Conservation (phyloP, 2,329 filamentous ascomycete species). For the Zopfia rhizophila region DNA sequence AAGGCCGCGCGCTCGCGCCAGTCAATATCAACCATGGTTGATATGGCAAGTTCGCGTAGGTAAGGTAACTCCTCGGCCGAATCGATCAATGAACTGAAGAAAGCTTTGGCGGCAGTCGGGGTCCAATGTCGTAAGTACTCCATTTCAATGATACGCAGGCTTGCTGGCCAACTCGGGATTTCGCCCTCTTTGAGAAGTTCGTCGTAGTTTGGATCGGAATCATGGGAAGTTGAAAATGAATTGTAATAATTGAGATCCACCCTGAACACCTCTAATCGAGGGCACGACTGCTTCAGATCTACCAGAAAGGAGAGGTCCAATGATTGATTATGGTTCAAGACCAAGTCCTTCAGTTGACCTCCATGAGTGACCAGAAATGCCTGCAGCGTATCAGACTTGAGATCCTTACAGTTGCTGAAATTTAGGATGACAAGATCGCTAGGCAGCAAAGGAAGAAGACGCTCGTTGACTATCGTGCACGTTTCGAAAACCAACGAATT, state of each 20-base stretch:
- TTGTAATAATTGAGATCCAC: conserved; percentile 85
- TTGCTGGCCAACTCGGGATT: conserved; percentile 80
- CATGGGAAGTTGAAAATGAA: conserved; percentile 72
- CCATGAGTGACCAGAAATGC: conserved; percentile 76
- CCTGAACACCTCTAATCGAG: conserved; percentile 73
- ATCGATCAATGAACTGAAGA: conserved; percentile 82
- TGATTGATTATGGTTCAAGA: conserved; percentile 80
- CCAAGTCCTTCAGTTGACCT: conserved; percentile 71
- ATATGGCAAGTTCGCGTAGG: conserved; percentile 75
- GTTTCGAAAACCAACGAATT: conserved; percentile 77
- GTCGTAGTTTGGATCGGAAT: conserved; percentile 80
- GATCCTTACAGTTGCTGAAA: conserved; percentile 80
- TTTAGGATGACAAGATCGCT: conserved; percentile 73
- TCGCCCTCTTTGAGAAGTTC: conserved; percentile 70
- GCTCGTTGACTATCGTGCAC: conserved; percentile 75
- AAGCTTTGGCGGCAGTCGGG: conserved; percentile 74
- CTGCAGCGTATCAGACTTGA: conserved; percentile 73
- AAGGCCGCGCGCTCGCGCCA: conserved; percentile 87
- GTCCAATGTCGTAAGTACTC: conserved; percentile 81
- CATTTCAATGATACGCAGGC: conserved; percentile 77
- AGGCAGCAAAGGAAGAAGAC: conserved; percentile 76
- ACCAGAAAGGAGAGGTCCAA: conserved; percentile 80
- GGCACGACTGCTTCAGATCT: conserved; percentile 73
- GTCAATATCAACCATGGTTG: conserved; percentile 76
- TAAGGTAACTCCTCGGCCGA: conserved; percentile 72